Evolutionary conservation across 2,329 filamentous ascomycete genomes (phyloP), one percentile per base, ranked within the genome.

Genomic region (Calonectria pseudoreteaudii): DNA sequence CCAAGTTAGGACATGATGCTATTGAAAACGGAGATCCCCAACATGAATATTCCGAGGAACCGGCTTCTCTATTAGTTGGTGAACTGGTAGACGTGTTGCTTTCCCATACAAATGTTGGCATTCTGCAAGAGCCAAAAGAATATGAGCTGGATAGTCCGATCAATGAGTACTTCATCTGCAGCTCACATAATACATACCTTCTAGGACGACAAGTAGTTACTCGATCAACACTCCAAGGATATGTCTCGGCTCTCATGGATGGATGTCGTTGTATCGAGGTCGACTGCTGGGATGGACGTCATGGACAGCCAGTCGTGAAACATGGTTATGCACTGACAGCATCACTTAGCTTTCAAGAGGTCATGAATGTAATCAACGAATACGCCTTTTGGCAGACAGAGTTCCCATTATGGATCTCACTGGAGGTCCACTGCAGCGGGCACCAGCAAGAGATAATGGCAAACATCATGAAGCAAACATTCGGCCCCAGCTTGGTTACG

Each of bases 121-220:
- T 95, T 50, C 85, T 90, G 34, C 89, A 90, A 52, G 88, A 90
- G 74, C 90, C 91, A n/a, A 84, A 90, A 16, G 86, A 91, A 34
- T 91, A 92, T 68, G 87, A 87, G 7, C 91, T 98, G 68, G 92
- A 98, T 81, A 92, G 94, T 31, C 97, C 97, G 0, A 87, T 98
- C 83, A 98, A 98, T 82, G 96, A 98, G 82, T 99, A 99, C 84
- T 98, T 95, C 87, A 97, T 98, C 77, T 98, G 96, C 1, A 98
- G 96, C 86, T 98, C 97, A 1, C 97, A 99, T 88, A 99, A 99
- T 85, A 99, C 97, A 0, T 99, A 99, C 81, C 92, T 99, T 0
- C 88, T 97, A 4, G 97, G 97, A 18, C 93, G 96, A 68, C 97
- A 99, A 83, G 93, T 98, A 3, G 94, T 93, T 13, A 96, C 96